Base-by-base conservation (phyloP, 1,284 basidiomycete genomes). In the Leccinum cinnamomeum region DNA sequence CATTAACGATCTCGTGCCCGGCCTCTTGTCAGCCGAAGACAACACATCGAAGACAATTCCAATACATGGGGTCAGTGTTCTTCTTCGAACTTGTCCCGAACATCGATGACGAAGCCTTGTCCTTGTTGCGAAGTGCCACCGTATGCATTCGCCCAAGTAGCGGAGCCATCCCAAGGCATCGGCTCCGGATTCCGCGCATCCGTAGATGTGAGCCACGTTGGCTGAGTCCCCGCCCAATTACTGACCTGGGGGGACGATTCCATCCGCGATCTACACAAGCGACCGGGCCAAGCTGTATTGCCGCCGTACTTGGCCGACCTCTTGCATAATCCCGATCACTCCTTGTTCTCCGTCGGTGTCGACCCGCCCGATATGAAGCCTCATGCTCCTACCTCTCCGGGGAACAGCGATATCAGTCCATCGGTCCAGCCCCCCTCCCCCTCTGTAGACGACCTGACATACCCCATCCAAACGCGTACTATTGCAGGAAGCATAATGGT, bases 381-480 rank as follows among this genome's bases (percentile, higher is more conserved):
- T 5, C 25, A 11, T 3, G 8, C 56, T n/a, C 63, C 72, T 7
- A 61, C 69, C 35, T 65, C 64, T 16, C 60, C 63, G 61, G 72
- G 68, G 65, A 54, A 56, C 35, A 61, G 63, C 53, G 69, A 74
- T 63, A 51, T 67, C 33, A 57, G 64, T 12, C 41, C 71, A 50
- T 33, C 71, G 20, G 69, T 76, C 66, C 62, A 72, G 62, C 61
- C 30, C 30, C 30, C 30, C 30, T 30, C 75, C 65, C 65, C 75
- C 46, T 59, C 73, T 56, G 59, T 71, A 55, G 83, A 86, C 35
- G 89, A 92, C 67, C 77, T 89, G 3, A 82, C 20, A 80, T 90
- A 41, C 91, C 91, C 10, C 90, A 93, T 70, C 87, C 91, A 2
- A 84, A 90, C 66, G 89, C 89, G 14, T 90, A 90, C 70, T 93